A percentile compares a stretch with the other conserved stretches of the same genome.
These are phyloP conservation scores for Solanum rostratum DNA, from an alignment of 257 asterid genomes.

Conservation along the genomic window DNA sequence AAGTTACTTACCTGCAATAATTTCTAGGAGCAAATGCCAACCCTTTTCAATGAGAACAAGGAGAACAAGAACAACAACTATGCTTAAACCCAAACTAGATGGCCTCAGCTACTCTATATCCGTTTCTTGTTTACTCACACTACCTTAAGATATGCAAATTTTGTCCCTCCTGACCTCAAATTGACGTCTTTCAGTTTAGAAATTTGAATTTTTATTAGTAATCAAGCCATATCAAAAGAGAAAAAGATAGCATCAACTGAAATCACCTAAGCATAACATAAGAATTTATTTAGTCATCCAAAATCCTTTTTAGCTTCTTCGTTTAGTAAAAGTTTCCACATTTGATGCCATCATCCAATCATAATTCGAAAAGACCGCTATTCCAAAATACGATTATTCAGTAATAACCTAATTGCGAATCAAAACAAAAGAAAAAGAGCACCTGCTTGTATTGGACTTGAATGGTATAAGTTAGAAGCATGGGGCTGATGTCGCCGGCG, in stretches of 20 bases:
- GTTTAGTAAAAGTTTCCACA: neutral
- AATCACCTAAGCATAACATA: neutral
- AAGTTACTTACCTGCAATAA: neutral
- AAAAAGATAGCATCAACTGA: neutral
- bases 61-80: neutral
- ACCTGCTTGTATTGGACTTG: constrained; percentile 70
- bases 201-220: neutral
- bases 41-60: neutral
- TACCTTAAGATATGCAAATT: neutral
- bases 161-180: neutral
- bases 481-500: constrained; percentile 78
- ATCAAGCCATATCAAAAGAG: neutral
- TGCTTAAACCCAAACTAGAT: neutral
- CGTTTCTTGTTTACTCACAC: neutral
- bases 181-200: neutral
- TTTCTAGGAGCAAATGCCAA: neutral
- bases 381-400: neutral
- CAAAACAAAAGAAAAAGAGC: neutral
- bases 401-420: neutral
- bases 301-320: neutral
- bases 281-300: neutral
- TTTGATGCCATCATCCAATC: neutral
- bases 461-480: constrained; percentile 78
- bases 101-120: neutral
- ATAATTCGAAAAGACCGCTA: neutral